Evolutionary conservation across 352 stramenopile genomes (phyloP), one percentile per base, ranked within the genome.

Genomic region (Peronosclerospora sorghi): DNA sequence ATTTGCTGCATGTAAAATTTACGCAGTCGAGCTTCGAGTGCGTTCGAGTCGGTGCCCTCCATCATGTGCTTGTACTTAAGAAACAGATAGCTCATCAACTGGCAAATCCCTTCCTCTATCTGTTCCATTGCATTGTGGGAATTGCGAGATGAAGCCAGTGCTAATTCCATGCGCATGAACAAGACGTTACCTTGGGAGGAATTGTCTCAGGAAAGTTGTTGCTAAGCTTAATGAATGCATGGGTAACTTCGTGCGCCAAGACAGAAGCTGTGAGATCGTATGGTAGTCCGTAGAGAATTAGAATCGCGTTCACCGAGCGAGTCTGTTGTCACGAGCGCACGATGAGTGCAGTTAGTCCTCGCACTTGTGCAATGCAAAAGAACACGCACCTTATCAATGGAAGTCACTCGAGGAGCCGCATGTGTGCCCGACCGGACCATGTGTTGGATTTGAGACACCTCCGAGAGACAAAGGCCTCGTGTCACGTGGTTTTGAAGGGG

Each of bases 11-110:
- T 66, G 52, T 77, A 81, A 41, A 74, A 84, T 40, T 77, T 72
- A 9, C 75, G 67, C 35, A 87, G 59, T 27, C 54, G 47, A 9
- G 45, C 41, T 6, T 62, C 51, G 29, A 1, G 52, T 56, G 18
- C 44, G 55, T 10, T 60, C n/a, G 42, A 60, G 0, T 47, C 46
- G 46, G 68, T 58, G 28, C 56, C 49, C 17, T 62, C 55, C 34
- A 80, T 51, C 40, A 82, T 56, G 28, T 78, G 72, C 45, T 73
- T 76, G 56, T 85, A 83, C 58, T 83, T 78, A 18, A 87, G 51
- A 44, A 68, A 87, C 7, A 87, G 46, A 45, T 73, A 87, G 51
- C 72, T 83, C 54, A 87, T 78, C 46, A 87, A 54, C 40, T 87
- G 72, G 47, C 75, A 87, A 28, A 83, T 63, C 14, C 75, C 75